Evolutionary conservation across 1,284 basidiomycete species (phyloP).

Genomic region (Vanrija humicola): DNA sequence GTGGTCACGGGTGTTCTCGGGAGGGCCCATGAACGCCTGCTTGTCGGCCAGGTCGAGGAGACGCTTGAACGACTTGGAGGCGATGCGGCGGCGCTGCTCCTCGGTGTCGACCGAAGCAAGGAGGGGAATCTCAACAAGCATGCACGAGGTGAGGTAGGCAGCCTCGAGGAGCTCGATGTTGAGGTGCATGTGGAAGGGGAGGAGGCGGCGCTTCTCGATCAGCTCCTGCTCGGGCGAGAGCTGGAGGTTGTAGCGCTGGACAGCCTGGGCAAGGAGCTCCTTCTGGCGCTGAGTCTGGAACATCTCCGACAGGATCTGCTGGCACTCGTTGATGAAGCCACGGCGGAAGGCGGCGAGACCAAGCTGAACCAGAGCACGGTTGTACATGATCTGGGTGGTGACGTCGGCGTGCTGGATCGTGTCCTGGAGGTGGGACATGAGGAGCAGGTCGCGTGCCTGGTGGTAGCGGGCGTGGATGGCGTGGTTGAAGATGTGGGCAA

Average conservation of each 20-base stretch:
- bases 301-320: constrained; percentile 89
- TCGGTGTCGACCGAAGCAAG: constrained; percentile 91
- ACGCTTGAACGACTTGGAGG: constrained; percentile 92
- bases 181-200: constrained; percentile 99
- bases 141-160: constrained; percentile 94
- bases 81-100: constrained; percentile 83
- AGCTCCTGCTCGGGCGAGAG: constrained; percentile 94
- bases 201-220: constrained; percentile 87
- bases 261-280: constrained; percentile 94
- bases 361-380: constrained; percentile 94
- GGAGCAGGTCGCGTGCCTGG: constrained; percentile 93
- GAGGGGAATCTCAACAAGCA: constrained; percentile 96
- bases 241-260: constrained; percentile 76
- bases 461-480: constrained; percentile 96
- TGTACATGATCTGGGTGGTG: constrained; percentile 96
- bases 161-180: constrained; percentile 97
- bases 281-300: constrained; percentile 94
- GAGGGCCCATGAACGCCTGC: constrained; percentile 96
- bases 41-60: constrained; percentile 95
- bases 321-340: constrained; percentile 91
- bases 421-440: constrained; percentile 99
- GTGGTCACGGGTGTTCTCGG: constrained; percentile 97
- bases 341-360: constrained; percentile 95
- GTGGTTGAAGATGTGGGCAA: constrained; percentile 96
- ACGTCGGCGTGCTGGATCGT: constrained; percentile 94